Conservation (phyloP, 805 yeast genomes). For the Candida manassasensis region DNA sequence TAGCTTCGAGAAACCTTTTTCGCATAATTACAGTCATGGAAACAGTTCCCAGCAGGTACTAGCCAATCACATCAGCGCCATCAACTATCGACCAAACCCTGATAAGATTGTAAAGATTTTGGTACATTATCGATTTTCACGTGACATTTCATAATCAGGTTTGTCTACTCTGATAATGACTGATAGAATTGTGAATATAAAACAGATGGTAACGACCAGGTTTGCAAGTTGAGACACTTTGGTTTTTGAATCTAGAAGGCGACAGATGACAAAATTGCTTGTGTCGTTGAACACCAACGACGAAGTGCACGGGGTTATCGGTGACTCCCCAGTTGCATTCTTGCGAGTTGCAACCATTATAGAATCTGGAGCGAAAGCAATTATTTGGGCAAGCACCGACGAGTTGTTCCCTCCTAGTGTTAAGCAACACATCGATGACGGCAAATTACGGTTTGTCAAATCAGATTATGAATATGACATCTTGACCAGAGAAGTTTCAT, state of each 20-base stretch:
- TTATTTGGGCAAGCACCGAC: constrained; percentile 39
- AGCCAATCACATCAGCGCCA: too few species aligned
- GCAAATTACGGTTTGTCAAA: constrained; percentile 22
- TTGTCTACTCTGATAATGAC: too few species aligned
- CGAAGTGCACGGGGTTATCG: constrained; percentile 57
- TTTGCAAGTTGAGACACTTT: too few species aligned
- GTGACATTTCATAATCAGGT: constrained; percentile 1
- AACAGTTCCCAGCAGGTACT: too few species aligned
- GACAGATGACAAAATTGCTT: constrained; percentile 19
- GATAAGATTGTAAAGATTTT: too few species aligned
- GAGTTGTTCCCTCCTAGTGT: constrained; percentile 21
- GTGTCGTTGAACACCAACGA: constrained; percentile 42
- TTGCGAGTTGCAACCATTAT: constrained; percentile 46
- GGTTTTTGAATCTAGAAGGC: background rate
- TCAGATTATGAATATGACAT: constrained; percentile 1
- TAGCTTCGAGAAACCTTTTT: too few species aligned
- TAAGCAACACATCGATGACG: constrained; percentile 18
- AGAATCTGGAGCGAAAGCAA: constrained; percentile 52
- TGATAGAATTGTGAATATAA: too few species aligned
- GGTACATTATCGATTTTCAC: too few species aligned
- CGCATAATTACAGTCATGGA: too few species aligned
- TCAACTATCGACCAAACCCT: too few species aligned
- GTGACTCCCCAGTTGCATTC: constrained; percentile 43
- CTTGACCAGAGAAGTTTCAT: constrained; percentile 38
- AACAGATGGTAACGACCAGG: too few species aligned